These are phyloP conservation scores for Backusella parvicylindrica DNA, from an alignment of 192 early-diverging fungal genomes.

Conservation along the genomic window DNA sequence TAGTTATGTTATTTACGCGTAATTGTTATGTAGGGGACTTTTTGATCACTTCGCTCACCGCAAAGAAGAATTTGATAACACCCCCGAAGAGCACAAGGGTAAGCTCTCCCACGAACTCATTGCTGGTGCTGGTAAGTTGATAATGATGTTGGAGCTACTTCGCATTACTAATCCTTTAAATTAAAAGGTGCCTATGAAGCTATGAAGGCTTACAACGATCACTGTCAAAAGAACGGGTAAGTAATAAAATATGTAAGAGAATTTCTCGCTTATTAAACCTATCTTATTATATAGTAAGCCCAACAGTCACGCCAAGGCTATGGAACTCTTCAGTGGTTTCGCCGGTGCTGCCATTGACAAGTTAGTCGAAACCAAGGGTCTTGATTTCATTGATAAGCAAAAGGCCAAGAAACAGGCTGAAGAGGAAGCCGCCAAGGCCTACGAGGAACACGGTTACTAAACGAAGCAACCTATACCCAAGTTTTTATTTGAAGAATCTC, in stretches of 20 bases:
- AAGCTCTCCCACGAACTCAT: slow-evolving; percentile 35
- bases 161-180: neutral
- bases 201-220: slow-evolving; percentile 29
- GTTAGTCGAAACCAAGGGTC: slow-evolving; percentile 48
- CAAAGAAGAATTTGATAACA: slow-evolving; percentile 19
- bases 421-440: slow-evolving; percentile 28
- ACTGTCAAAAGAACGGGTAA: slow-evolving; percentile 27
- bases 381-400: slow-evolving; percentile 44
- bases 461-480: neutral
- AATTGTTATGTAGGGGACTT: slow-evolving; percentile 23
- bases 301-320: slow-evolving; percentile 36
- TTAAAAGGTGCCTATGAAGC: slow-evolving; percentile 28
- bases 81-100: slow-evolving; percentile 19
- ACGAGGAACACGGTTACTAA: slow-evolving; percentile 19
- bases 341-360: slow-evolving; percentile 44
- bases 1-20: neutral
- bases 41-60: slow-evolving; percentile 12
- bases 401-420: slow-evolving; percentile 49
- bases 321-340: slow-evolving; percentile 42
- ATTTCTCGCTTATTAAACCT: neutral
- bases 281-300: slow-evolving; percentile 13
- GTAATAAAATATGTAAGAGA: neutral
- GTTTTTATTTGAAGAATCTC: neutral
- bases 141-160: neutral
- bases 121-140: slow-evolving; percentile 35